These are phyloP conservation scores for Actinomucor elegans DNA, from an alignment of 371 early-diverging fungal species.

Conservation along the genomic window DNA sequence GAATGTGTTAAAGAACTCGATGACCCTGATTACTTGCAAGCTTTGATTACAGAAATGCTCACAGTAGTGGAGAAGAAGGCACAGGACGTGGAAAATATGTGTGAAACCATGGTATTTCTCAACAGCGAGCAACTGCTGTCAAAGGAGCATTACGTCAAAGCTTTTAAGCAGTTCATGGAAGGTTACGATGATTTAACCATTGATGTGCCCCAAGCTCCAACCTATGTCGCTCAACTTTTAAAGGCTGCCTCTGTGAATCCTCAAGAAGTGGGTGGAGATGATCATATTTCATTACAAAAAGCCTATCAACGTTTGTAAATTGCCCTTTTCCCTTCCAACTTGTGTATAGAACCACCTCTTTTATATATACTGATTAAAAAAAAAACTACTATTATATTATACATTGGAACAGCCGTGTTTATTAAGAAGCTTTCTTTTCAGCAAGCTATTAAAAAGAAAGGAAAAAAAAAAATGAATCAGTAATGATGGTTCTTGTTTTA, in stretches of 20 bases:
- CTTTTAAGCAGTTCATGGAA: conserved; percentile 64
- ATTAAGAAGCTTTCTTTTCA: conserved; percentile 5
- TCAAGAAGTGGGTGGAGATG: conserved; percentile 15
- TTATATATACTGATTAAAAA: not conserved
- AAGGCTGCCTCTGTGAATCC: conserved; percentile 9
- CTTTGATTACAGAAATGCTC: conserved; percentile 46
- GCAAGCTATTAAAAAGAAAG: conserved; percentile 3
- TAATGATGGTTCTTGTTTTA: not conserved
- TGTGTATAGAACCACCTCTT: not conserved
- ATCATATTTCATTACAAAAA: conserved; percentile 12
- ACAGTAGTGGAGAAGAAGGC: conserved; percentile 58
- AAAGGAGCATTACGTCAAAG: conserved; percentile 44
- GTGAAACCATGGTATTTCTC: conserved; percentile 49
- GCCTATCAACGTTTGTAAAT: conserved; percentile 12
- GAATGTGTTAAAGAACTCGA: conserved; percentile 77
- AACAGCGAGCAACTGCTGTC: conserved; percentile 38
- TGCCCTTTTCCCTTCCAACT: not conserved
- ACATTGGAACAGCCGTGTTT: not conserved
- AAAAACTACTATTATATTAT: not conserved
- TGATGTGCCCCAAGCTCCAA: conserved; percentile 82
- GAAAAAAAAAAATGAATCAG: not conserved
- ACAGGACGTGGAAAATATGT: conserved; percentile 56
- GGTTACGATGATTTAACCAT: conserved; percentile 74
- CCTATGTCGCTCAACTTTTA: conserved; percentile 57
- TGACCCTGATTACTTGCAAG: conserved; percentile 48